Conservation (phyloP, 306 rosid species). For the Gleditsia sinensis region DNA sequence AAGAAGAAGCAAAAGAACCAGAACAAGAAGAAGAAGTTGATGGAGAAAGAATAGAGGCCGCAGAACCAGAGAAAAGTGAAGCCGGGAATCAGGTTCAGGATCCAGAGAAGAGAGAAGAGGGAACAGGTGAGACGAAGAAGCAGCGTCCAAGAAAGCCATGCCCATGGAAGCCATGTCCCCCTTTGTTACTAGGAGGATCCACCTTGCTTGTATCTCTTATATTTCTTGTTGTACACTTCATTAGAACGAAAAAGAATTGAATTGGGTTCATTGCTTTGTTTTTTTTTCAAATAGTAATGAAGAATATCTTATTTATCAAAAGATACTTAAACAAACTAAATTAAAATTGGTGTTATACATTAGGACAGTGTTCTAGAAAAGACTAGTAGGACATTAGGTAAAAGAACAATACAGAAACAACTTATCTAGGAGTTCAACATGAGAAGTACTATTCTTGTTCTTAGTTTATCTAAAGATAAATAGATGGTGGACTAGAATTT, state of each 20-base stretch:
- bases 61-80: background rate
- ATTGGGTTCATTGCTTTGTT: background rate
- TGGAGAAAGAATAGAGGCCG: background rate
- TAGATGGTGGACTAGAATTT: too few species aligned
- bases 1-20: background rate
- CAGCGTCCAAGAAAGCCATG: constrained; percentile 25
- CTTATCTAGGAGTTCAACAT: too few species aligned
- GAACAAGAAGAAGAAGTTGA: background rate
- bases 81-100: too few species aligned
- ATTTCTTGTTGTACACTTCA: constrained; percentile 35
- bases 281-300: background rate
- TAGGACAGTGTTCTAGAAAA: background rate
- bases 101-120: constrained; percentile 28
- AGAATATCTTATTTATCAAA: background rate
- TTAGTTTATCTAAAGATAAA: too few species aligned
- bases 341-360: background rate
- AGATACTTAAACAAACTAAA: background rate
- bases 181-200: constrained; percentile 47
- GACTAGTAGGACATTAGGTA: too few species aligned
- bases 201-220: constrained; percentile 36
- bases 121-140: constrained; percentile 26
- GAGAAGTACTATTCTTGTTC: too few species aligned
- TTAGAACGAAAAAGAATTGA: constrained; percentile 35
- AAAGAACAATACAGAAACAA: too few species aligned
- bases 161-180: constrained; percentile 47